Base-by-base conservation (phyloP, 192 early-diverging fungal species). In the Geranomyces variabilis region DNA sequence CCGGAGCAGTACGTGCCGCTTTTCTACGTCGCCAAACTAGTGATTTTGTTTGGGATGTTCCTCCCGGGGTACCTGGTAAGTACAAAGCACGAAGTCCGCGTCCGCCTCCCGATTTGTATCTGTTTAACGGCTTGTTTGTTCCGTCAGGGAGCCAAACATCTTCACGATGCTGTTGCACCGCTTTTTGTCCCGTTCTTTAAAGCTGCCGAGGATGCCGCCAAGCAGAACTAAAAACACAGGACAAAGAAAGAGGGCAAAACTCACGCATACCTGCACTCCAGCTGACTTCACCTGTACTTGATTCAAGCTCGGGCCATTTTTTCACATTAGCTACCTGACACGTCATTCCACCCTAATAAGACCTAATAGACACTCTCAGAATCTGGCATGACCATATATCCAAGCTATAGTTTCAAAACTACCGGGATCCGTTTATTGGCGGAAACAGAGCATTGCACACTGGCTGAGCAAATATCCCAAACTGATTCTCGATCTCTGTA, bases 1-100 rank as follows among this genome's bases (percentile, higher is more conserved):
- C 30, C 79, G 60, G 46, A 68, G 47, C 49, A 48, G 24, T 77
- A 75, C 64, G 57, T 80, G 58, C 81, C 81, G n/a, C 77, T 74
- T 69, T 82, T 71, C 64, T 82, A 74, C 63, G 81, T 79, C 19
- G 69, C 66, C 36, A 82, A 82, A 67, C 45, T 80, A 9, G 53
- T 72, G 3, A 31, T 65, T 8, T 34, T 74, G 5, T 69, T 55
- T 57, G 70, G 74, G 66, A 43, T 80, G 61, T 74, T 80, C 71
- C 67, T 76, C 51, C 79, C 79, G 9, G 48, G 64, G 31, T 80
- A 80, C 75, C 46, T 76, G 56, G 79, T 76, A 41, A 47, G 68
- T 75, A 28, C 15, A 55, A 31, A 9, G n/a, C n/a, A n/a, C n/a
- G n/a, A n/a, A n/a, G n/a, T n/a, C n/a, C n/a, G n/a, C n/a, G n/a